Evolutionary conservation across 1,284 basidiomycete genomes (phyloP).

Genomic region (Apiotrichum brassicae): DNA sequence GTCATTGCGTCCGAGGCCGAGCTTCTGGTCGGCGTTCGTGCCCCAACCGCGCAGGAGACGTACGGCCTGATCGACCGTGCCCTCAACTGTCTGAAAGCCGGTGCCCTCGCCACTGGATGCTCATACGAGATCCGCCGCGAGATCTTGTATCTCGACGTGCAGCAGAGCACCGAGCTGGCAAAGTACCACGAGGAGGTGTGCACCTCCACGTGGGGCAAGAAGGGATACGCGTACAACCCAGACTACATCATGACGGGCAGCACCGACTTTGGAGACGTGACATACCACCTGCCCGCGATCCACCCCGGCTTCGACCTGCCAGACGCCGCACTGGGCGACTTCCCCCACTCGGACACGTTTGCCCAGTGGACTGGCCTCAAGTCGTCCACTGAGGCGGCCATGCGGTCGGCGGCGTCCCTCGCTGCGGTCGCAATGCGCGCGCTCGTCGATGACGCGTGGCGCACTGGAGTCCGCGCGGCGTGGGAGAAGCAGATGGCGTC

Average conservation of each 20-base stretch:
- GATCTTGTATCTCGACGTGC: constrained; percentile 37
- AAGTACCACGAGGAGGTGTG: constrained; percentile 15
- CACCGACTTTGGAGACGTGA: constrained; percentile 5
- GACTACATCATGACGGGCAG: background rate
- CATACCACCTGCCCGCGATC: constrained; percentile 4
- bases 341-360: constrained; percentile 10
- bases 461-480: background rate
- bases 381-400: background rate
- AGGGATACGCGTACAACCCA: background rate
- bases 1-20: constrained; percentile 40
- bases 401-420: constrained; percentile 3
- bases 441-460: constrained; percentile 2
- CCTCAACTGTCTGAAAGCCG: constrained; percentile 41
- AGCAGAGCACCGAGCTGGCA: constrained; percentile 24
- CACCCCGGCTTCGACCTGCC: constrained; percentile 9
- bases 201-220: constrained; percentile 5
- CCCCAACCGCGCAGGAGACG: constrained; percentile 28
- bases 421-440: constrained; percentile 3
- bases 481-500: constrained; percentile 7
- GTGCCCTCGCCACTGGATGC: constrained; percentile 44
- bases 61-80: constrained; percentile 30
- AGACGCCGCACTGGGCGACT: background rate
- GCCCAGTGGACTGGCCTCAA: constrained; percentile 1
- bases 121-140: constrained; percentile 28
- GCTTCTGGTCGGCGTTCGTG: constrained; percentile 26